A percentile compares a stretch with the other conserved stretches of the same genome.
Evolutionary conservation across 139 green algal species (phyloP).

Genomic region (Zygnema cylindricum): DNA sequence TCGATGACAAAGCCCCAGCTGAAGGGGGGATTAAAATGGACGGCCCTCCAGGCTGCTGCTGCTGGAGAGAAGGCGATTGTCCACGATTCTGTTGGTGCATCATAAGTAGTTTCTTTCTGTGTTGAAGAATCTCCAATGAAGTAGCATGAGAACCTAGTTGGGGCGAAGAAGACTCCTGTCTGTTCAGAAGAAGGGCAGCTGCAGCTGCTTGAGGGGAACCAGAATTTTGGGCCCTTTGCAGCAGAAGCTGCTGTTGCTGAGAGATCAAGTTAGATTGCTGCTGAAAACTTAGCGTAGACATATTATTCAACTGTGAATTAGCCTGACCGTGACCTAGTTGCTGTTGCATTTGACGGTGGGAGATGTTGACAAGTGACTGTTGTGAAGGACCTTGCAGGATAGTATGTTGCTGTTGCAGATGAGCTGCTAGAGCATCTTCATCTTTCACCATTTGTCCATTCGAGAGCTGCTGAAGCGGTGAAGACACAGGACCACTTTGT

Average conservation of each 20-base stretch:
- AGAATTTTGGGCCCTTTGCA: background rate
- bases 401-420: background rate
- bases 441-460: background rate
- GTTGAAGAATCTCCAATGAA: background rate
- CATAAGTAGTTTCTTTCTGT: constrained; percentile 9
- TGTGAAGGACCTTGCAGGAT: background rate
- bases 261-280: background rate
- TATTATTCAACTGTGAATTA: background rate
- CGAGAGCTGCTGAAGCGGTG: background rate
- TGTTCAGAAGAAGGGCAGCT: background rate
- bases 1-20: background rate
- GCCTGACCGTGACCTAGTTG: background rate
- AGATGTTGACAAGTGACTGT: background rate
- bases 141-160: background rate
- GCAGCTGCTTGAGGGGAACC: constrained; percentile 2
- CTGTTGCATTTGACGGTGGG: background rate
- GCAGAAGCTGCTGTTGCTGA: constrained; percentile 20
- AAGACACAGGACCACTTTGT: background rate
- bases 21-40: background rate
- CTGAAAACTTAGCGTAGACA: background rate
- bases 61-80: constrained; percentile 31
- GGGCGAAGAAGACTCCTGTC: constrained; percentile 1
- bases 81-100: constrained; percentile 1
- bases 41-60: constrained; percentile 29
- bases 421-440: background rate